These are phyloP conservation scores for Linaria vulgaris DNA, from an alignment of 257 asterid genomes.

Conservation along the genomic window DNA sequence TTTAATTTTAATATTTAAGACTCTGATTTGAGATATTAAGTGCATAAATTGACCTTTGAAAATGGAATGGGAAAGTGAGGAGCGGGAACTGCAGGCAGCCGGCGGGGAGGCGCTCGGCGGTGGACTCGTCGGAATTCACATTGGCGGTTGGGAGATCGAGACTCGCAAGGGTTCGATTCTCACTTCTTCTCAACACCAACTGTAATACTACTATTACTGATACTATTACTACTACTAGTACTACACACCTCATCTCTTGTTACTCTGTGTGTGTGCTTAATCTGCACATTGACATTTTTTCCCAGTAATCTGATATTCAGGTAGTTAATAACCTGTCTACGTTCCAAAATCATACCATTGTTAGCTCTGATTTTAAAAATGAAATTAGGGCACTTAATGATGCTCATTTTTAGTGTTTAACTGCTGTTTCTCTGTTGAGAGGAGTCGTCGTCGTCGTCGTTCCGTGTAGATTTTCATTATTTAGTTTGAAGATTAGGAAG, in stretches of 20 bases:
- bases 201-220: conserved; percentile 39
- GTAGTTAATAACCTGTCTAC: neutral
- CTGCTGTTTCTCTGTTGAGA: no score
- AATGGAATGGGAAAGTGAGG: conserved; percentile 62
- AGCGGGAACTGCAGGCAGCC: conserved; percentile 52
- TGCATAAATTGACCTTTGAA: neutral
- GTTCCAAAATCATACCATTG: conserved; percentile 19
- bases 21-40: no score
- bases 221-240: no score
- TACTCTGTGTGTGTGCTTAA: neutral
- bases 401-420: neutral
- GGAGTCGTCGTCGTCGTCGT: no score
- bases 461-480: no score
- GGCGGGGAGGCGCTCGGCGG: conserved; percentile 53
- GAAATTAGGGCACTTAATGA: neutral
- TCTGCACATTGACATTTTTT: neutral
- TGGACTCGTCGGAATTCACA: conserved; percentile 44
- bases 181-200: conserved; percentile 63
- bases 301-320: conserved; percentile 4
- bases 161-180: conserved; percentile 80
- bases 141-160: conserved; percentile 85
- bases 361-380: conserved; percentile 16
- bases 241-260: no score
- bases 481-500: no score
- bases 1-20: no score